Percentiles rank a stretch among this genome's conserved stretches.
Conservation (phyloP, 108 stramenopile genomes). For the Phaeodactylum tricornutum region DNA sequence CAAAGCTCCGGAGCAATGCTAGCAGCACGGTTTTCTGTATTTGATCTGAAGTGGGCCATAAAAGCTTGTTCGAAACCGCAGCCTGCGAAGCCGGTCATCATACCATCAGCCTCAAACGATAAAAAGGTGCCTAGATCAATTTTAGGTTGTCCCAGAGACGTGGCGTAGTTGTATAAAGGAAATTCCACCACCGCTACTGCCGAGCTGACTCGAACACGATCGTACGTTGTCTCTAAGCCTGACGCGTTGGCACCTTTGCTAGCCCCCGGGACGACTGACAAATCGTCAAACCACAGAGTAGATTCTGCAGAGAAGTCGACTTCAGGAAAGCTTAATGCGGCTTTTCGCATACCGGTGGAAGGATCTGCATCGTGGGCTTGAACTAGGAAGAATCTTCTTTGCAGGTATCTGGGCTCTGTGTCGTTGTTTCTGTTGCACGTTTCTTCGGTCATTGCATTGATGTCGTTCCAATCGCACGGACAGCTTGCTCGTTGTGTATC, state of each 20-base stretch:
- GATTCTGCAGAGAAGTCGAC: slow-evolving; percentile 19
- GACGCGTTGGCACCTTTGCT: slow-evolving; percentile 14
- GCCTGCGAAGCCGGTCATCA: slow-evolving; percentile 29
- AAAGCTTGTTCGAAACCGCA: slow-evolving; percentile 19
- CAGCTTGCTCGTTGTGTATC: neutral
- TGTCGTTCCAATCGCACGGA: slow-evolving; percentile 1
- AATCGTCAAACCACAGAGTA: slow-evolving; percentile 32
- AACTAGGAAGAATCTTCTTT: slow-evolving; percentile 17
- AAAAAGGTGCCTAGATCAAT: slow-evolving; percentile 3
- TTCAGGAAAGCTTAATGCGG: slow-evolving; percentile 13
- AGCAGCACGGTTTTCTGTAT: slow-evolving; percentile 28
- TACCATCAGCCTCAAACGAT: slow-evolving; percentile 39
- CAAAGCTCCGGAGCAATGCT: slow-evolving; percentile 31
- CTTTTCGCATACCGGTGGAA: slow-evolving; percentile 19
- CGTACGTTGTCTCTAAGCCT: slow-evolving; percentile 38
- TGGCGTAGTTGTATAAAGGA: slow-evolving; percentile 38
- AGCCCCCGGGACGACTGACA: slow-evolving; percentile 21
- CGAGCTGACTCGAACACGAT: slow-evolving; percentile 29
- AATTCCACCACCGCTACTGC: slow-evolving; percentile 24
- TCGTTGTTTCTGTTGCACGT: neutral
- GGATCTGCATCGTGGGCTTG: slow-evolving; percentile 24
- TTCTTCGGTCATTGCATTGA: neutral
- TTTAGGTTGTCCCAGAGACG: neutral
- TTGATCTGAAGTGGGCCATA: slow-evolving; percentile 19
- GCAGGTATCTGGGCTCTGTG: slow-evolving; percentile 14